Evolutionary conservation across 441 rosid genomes (phyloP).

Genomic region (Euphorbia neoarborescens): DNA sequence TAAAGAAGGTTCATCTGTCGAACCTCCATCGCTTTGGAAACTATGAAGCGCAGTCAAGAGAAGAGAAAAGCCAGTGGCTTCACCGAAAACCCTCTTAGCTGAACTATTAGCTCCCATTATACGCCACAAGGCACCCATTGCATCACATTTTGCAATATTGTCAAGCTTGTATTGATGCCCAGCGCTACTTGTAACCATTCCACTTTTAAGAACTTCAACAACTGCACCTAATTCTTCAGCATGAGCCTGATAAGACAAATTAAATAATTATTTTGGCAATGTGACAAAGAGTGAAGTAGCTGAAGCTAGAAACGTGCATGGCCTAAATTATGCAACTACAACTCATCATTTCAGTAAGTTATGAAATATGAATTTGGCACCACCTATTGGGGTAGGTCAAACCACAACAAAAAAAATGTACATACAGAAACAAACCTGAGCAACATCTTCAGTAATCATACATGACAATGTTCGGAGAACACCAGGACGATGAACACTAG

Average conservation of each 20-base stretch:
- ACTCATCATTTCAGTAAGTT: too few relatives aligned
- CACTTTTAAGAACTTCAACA: constrained; percentile 95
- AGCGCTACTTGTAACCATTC: constrained; percentile 86
- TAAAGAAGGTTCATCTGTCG: constrained; percentile 50
- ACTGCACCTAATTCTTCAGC: constrained; percentile 85
- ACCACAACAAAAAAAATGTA: constrained; percentile 13
- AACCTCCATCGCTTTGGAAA: constrained; percentile 68
- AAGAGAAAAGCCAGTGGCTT: constrained; percentile 97
- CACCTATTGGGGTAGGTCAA: too few relatives aligned
- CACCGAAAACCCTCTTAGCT: constrained; percentile 93
- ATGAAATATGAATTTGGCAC: too few relatives aligned
- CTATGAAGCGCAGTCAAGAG: constrained; percentile 87
- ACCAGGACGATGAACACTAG: constrained; percentile 78
- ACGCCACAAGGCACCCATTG: constrained; percentile 98
- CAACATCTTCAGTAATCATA: constrained; percentile 83
- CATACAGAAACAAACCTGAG: constrained; percentile 55
- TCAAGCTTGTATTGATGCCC: constrained; percentile 92
- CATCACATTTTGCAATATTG: constrained; percentile 92
- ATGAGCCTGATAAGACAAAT: constrained; percentile 58
- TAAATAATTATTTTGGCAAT: constrained; percentile 10
- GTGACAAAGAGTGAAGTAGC: constrained; percentile 5
- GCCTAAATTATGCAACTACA: not conserved
- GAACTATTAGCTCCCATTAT: constrained; percentile 76
- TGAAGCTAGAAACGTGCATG: not conserved
- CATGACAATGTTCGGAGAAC: constrained; percentile 89